A percentile compares a stretch with the other conserved stretches of the same genome.
Conservation (phyloP, 768 basidiomycete genomes). For the Agaricus subrufescens region DNA sequence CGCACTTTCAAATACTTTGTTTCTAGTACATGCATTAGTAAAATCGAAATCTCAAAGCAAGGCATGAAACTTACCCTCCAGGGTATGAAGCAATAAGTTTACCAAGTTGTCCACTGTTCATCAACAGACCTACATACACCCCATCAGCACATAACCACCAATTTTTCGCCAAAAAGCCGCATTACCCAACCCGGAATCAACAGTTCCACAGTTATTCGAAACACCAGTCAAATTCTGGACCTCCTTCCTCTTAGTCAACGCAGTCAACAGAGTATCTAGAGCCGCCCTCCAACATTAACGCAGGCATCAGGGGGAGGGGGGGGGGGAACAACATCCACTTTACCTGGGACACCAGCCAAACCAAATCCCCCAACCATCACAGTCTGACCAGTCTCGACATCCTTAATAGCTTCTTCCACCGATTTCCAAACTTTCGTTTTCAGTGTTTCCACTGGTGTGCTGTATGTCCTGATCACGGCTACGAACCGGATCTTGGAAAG, state of each 20-base stretch:
- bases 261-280: slow-evolving; percentile 76
- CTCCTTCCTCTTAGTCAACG: slow-evolving; percentile 69
- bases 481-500: background rate
- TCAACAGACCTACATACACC: slow-evolving; percentile 52
- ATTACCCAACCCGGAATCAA: slow-evolving; percentile 65
- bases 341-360: slow-evolving; percentile 83
- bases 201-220: slow-evolving; percentile 83
- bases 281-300: background rate
- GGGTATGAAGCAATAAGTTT: slow-evolving; percentile 90
- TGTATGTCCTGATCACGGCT: slow-evolving; percentile 26
- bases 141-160: background rate
- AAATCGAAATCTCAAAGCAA: background rate
- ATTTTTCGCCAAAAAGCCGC: slow-evolving; percentile 2
- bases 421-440: slow-evolving; percentile 74
- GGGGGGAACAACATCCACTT: slow-evolving; percentile 5
- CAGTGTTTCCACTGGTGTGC: slow-evolving; percentile 26
- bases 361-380: slow-evolving; percentile 89
- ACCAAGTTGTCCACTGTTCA: slow-evolving; percentile 69
- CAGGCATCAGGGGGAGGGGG: too few species aligned
- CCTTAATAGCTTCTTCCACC: slow-evolving; percentile 78
- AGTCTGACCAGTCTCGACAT: slow-evolving; percentile 74
- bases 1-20: slow-evolving; percentile 79
- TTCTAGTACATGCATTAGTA: slow-evolving; percentile 36
- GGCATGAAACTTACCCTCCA: slow-evolving; percentile 53
- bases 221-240: slow-evolving; percentile 76